phyloP scores from a whole-genome alignment of 2,329 filamentous ascomycete species.

The Sphaerulina populicola region DNA sequence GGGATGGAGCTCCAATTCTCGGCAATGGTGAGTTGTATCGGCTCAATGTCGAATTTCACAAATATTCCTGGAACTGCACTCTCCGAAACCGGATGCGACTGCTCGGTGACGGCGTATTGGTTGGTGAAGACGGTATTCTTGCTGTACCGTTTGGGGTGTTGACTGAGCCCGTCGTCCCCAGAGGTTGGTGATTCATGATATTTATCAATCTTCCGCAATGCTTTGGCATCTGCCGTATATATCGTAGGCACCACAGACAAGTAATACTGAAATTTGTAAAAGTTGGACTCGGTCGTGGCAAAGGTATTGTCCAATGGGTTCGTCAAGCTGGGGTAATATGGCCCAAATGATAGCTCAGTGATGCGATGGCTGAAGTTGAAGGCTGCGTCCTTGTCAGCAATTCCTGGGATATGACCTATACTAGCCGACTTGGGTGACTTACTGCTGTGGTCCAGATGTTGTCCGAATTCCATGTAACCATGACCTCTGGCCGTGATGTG shows the following conservation, averaged over 20 bases:
- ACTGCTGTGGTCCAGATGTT: slow-evolving; percentile 75
- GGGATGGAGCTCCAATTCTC: slow-evolving; percentile 72
- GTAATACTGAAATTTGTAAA: slow-evolving; percentile 98
- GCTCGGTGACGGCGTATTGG: slow-evolving; percentile 94
- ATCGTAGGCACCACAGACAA: slow-evolving; percentile 89
- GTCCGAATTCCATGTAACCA: slow-evolving; percentile 75
- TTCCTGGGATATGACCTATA: neutral
- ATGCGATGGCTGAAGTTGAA: slow-evolving; percentile 99
- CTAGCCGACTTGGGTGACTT: slow-evolving; percentile 34
- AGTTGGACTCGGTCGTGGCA: slow-evolving; percentile 64
- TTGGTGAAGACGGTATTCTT: slow-evolving; percentile 73
- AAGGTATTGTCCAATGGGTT: slow-evolving; percentile 93
- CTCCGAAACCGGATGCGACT: slow-evolving; percentile 63
- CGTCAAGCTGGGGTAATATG: slow-evolving; percentile 86
- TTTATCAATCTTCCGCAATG: slow-evolving; percentile 35
- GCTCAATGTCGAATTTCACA: slow-evolving; percentile 98
- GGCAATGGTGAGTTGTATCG: slow-evolving; percentile 75
- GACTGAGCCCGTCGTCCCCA: slow-evolving; percentile 31
- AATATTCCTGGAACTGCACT: slow-evolving; percentile 77
- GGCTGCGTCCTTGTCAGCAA: slow-evolving; percentile 40
- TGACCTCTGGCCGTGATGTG: slow-evolving; percentile 93
- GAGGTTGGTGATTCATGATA: slow-evolving; percentile 37
- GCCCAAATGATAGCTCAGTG: slow-evolving; percentile 90
- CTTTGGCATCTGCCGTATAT: slow-evolving; percentile 53
- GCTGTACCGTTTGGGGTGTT: slow-evolving; percentile 32